phyloP scores from a whole-genome alignment of 805 yeast species.

The Starmerella khaoyaiensis region DNA sequence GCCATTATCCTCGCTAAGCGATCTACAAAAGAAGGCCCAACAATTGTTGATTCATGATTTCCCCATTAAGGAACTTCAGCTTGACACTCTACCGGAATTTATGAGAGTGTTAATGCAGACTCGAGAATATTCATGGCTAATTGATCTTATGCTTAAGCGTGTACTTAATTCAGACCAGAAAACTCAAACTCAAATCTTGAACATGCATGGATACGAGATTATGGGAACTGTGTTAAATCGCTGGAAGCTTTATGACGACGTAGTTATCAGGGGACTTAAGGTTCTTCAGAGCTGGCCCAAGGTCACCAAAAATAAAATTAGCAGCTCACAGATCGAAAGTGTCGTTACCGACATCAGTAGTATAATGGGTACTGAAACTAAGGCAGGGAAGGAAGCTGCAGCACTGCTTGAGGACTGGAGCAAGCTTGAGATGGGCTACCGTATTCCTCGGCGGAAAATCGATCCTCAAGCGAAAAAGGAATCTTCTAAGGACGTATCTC shows the following conservation, averaged over 20 bases:
- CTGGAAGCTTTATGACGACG: slow-evolving; percentile 31
- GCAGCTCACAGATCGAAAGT: slow-evolving; percentile 57
- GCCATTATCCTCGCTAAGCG: slow-evolving; percentile 9
- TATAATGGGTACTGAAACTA: slow-evolving; percentile 19
- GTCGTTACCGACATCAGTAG: slow-evolving; percentile 37
- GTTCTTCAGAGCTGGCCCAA: slow-evolving; percentile 55
- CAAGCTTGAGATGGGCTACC: slow-evolving; percentile 61
- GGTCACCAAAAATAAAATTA: slow-evolving; percentile 64
- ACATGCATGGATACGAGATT: slow-evolving; percentile 78
- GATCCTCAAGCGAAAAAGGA: slow-evolving; percentile 1
- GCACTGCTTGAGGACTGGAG: slow-evolving; percentile 56
- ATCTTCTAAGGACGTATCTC: not conserved
- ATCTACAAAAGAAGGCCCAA: not conserved
- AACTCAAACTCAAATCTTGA: slow-evolving; percentile 48
- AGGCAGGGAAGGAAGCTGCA: slow-evolving; percentile 31
- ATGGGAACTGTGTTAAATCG: slow-evolving; percentile 45
- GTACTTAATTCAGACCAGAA: slow-evolving; percentile 41
- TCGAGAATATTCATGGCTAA: slow-evolving; percentile 35
- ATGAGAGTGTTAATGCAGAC: slow-evolving; percentile 66
- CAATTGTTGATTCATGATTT: slow-evolving; percentile 21
- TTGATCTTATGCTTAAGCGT: slow-evolving; percentile 54
- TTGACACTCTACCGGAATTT: slow-evolving; percentile 58
- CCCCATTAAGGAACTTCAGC: slow-evolving; percentile 39
- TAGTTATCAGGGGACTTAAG: slow-evolving; percentile 39
- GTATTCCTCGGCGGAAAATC: slow-evolving; percentile 54